Evolutionary conservation across 2,329 filamentous ascomycete genomes (phyloP).

Genomic region (Cercospora nicotianae): DNA sequence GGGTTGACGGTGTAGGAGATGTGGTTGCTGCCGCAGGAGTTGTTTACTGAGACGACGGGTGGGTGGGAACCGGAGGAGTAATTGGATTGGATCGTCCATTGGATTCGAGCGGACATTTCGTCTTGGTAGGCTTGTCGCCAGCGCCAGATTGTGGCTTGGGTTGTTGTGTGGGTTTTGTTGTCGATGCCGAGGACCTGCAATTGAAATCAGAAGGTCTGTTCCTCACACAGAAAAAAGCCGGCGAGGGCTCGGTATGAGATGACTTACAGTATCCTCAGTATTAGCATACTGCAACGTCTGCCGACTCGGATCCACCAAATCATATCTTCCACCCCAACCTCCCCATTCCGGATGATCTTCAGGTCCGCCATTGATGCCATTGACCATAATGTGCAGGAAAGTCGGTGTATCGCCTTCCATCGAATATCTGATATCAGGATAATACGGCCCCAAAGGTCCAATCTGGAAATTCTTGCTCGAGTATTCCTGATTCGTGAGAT

Average conservation of each 20-base stretch:
- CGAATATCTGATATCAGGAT: conserved; percentile 52
- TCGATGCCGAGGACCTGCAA: conserved; percentile 30
- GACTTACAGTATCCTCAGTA: not conserved
- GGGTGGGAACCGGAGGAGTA: conserved; percentile 7
- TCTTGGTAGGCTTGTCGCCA: conserved; percentile 46
- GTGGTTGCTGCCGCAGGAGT: not conserved
- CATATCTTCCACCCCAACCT: conserved; percentile 54
- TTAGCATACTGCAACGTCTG: conserved; percentile 9
- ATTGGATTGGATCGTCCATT: conserved; percentile 39
- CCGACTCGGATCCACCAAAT: conserved; percentile 5
- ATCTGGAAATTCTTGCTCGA: conserved; percentile 56
- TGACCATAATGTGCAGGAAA: conserved; percentile 52
- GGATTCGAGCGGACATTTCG: conserved; percentile 47
- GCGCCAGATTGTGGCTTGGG: conserved; percentile 49
- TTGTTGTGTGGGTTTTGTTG: conserved; percentile 41
- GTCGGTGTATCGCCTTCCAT: conserved; percentile 56
- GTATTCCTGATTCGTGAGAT: conserved; percentile 43
- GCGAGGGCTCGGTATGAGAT: too few species aligned
- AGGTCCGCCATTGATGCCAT: conserved; percentile 45
- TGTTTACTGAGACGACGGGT: conserved; percentile 9
- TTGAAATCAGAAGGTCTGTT: too few species aligned
- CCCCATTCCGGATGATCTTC: conserved; percentile 50
- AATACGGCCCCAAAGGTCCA: conserved; percentile 46
- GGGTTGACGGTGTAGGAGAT: conserved; percentile 9
- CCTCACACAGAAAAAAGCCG: too few species aligned